phyloP scores from a whole-genome alignment of 2,329 filamentous ascomycete species.

The Talaromyces islandicus region DNA sequence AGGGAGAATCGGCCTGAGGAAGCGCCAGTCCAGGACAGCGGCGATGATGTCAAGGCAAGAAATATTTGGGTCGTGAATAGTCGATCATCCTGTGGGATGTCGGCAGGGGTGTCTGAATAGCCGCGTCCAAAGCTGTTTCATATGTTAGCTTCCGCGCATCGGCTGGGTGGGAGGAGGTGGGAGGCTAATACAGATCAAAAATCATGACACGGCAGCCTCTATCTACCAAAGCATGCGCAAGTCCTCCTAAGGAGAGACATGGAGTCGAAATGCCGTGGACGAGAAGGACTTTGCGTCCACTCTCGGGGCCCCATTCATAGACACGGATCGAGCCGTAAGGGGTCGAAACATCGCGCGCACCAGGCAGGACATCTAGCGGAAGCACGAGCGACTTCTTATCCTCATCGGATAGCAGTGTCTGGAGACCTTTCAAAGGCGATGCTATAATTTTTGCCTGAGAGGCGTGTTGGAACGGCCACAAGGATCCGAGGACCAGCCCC shows the following conservation, averaged over 20 bases:
- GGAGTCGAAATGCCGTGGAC: constrained; percentile 80
- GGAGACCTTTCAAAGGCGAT: constrained; percentile 31
- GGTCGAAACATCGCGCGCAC: constrained; percentile 57
- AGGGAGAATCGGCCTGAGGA: constrained; percentile 57
- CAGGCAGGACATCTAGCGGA: constrained; percentile 58
- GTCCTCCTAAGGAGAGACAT: constrained; percentile 59
- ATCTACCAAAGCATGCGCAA: constrained; percentile 60
- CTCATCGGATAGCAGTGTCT: constrained; percentile 27
- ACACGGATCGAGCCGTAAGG: constrained; percentile 64
- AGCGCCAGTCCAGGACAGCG: constrained; percentile 58
- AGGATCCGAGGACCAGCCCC: constrained; percentile 24
- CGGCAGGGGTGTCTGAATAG: constrained; percentile 63
- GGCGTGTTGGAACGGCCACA: constrained; percentile 16
- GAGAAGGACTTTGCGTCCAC: constrained; percentile 66
- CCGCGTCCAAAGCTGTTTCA: constrained; percentile 55
- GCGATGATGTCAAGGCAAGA: constrained; percentile 63
- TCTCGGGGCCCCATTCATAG: constrained; percentile 73
- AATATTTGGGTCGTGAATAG: constrained; percentile 70
- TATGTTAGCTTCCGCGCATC: neutral
- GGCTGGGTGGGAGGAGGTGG: neutral
- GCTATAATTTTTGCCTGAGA: constrained; percentile 17
- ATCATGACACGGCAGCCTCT: constrained; percentile 71
- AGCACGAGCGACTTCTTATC: constrained; percentile 50
- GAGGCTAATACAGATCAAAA: constrained; percentile 51
- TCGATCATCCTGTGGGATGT: constrained; percentile 64